Conservation (phyloP, 2,329 filamentous ascomycete genomes). For the Podosphaera leucotricha region DNA sequence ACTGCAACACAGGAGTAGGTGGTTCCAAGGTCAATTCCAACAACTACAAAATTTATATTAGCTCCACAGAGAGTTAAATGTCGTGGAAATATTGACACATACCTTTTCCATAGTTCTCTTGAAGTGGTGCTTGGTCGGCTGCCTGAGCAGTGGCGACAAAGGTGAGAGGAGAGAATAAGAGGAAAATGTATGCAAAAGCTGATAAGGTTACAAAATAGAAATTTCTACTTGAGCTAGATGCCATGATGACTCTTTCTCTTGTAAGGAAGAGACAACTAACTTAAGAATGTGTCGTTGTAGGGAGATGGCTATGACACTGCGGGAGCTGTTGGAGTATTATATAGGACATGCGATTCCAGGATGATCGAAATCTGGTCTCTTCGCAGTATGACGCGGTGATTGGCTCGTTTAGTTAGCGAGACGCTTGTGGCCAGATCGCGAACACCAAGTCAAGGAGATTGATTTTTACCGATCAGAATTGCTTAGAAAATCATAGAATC, state of each 20-base stretch:
- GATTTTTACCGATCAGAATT: background rate
- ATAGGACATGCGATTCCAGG: background rate
- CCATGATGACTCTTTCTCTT: slow-evolving; percentile 23
- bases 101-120: slow-evolving; percentile 57
- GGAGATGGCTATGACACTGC: background rate
- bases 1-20: slow-evolving; percentile 82
- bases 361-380: background rate
- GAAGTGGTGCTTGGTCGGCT: slow-evolving; percentile 39
- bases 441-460: background rate
- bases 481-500: background rate
- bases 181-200: slow-evolving; percentile 73
- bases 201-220: slow-evolving; percentile 61
- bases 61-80: background rate
- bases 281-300: background rate
- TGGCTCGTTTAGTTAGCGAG: background rate
- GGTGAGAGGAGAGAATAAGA: slow-evolving; percentile 70
- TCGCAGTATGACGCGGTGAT: background rate
- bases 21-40: slow-evolving; percentile 89
- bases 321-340: background rate
- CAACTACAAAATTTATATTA: slow-evolving; percentile 27
- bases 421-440: background rate
- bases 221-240: slow-evolving; percentile 33
- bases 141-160: slow-evolving; percentile 57
- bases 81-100: slow-evolving; percentile 5
- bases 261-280: background rate